Evolutionary conservation across 1,284 basidiomycete genomes (phyloP).

Genomic region (Tranzscheliella williamsii): DNA sequence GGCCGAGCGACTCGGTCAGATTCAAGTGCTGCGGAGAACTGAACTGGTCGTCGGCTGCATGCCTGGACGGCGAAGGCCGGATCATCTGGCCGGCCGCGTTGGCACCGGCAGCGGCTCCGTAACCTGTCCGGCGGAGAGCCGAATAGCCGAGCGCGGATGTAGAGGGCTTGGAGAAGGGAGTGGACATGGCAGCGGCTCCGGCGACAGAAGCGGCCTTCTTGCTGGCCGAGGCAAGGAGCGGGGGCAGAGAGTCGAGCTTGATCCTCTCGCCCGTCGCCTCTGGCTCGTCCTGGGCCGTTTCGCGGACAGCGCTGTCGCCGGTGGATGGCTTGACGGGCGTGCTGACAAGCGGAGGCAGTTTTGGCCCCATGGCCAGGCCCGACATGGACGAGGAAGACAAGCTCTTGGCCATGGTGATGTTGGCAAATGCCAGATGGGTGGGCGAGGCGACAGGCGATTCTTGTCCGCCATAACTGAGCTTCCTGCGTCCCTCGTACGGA

Average conservation of each 20-base stretch:
- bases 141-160: constrained; percentile 12
- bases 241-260: constrained; percentile 20
- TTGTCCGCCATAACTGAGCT: constrained; percentile 30
- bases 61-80: constrained; percentile 22
- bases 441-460: constrained; percentile 17
- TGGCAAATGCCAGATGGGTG: constrained; percentile 16
- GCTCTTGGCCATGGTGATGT: constrained; percentile 8
- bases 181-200: constrained; percentile 21
- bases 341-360: constrained; percentile 29
- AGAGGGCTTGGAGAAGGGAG: constrained; percentile 32
- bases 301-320: not conserved
- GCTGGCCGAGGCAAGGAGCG: constrained; percentile 20
- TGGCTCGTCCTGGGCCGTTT: not conserved
- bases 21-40: constrained; percentile 55
- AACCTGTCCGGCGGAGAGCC: constrained; percentile 13
- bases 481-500: constrained; percentile 29
- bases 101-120: constrained; percentile 1
- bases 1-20: constrained; percentile 49
- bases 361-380: constrained; percentile 8
- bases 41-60: constrained; percentile 44
- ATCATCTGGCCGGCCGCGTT: not conserved
- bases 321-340: constrained; percentile 27
- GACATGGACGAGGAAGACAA: constrained; percentile 7
- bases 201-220: constrained; percentile 7
- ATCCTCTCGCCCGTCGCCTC: constrained; percentile 9